A percentile compares a stretch with the other conserved stretches of the same genome.
Conservation (phyloP, 108 stramenopile genomes). For the Cyclotella choctawhatcheeana region DNA sequence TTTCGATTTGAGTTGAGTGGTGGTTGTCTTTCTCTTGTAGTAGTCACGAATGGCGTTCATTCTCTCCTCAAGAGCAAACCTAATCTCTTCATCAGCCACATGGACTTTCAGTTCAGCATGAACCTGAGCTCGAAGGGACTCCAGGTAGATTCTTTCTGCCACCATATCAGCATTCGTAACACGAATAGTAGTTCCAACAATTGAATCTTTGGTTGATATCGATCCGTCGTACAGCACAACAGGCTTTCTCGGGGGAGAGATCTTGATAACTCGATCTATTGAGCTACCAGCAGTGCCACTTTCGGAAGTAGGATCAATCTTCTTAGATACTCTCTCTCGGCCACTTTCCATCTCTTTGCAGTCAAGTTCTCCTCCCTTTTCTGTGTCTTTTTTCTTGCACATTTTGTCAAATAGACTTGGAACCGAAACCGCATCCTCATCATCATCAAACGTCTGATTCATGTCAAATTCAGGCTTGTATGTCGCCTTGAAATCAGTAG, state of each 20-base stretch:
- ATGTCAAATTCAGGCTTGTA: neutral
- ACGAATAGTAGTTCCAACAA: constrained; percentile 32
- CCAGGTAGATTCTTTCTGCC: constrained; percentile 40
- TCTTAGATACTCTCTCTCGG: too few relatives aligned
- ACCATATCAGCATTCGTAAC: constrained; percentile 35
- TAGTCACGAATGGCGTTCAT: constrained; percentile 37
- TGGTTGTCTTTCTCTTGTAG: constrained; percentile 41
- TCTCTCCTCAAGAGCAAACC: constrained; percentile 31
- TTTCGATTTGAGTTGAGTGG: constrained; percentile 4
- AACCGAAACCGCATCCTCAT: constrained; percentile 23
- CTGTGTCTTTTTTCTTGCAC: too few relatives aligned
- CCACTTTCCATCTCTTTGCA: neutral
- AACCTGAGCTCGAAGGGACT: constrained; percentile 43
- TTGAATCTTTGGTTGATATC: constrained; percentile 46
- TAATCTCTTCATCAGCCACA: constrained; percentile 48
- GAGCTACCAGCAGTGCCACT: neutral
- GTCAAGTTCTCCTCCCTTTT: neutral
- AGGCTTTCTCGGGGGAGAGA: constrained; percentile 22
- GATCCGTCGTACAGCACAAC: constrained; percentile 40
- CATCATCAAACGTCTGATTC: constrained; percentile 12
- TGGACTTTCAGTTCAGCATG: constrained; percentile 47
- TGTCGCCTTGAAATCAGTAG: neutral
- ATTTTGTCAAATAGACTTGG: too few relatives aligned
- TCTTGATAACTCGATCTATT: constrained; percentile 1
- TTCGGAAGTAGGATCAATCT: too few relatives aligned